phyloP scores from a whole-genome alignment of 1,284 basidiomycete genomes.

The Sanghuangporus weigelae region DNA sequence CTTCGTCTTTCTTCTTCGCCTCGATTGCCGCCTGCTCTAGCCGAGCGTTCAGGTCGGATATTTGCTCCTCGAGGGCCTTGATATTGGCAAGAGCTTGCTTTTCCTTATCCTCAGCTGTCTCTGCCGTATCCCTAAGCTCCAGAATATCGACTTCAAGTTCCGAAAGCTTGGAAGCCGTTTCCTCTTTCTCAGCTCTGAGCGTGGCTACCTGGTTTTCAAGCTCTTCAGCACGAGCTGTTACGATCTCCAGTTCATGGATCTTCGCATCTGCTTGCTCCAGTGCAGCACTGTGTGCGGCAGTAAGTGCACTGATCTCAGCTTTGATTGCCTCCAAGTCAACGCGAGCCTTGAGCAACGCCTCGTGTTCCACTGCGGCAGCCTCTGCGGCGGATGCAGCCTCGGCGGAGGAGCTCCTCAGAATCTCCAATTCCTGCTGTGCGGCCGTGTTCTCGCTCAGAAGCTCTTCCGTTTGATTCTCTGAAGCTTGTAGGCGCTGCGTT shows the following conservation, averaged over 20 bases:
- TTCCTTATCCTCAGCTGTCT: slow-evolving; percentile 56
- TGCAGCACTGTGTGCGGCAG: slow-evolving; percentile 43
- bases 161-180: slow-evolving; percentile 67
- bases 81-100: slow-evolving; percentile 42
- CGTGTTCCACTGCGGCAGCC: slow-evolving; percentile 54
- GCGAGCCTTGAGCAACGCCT: slow-evolving; percentile 59
- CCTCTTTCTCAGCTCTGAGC: slow-evolving; percentile 66
- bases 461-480: slow-evolving; percentile 46
- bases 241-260: slow-evolving; percentile 40
- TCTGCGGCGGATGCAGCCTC: slow-evolving; percentile 38
- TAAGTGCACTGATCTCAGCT: slow-evolving; percentile 48
- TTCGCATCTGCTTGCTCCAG: slow-evolving; percentile 42
- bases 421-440: slow-evolving; percentile 50
- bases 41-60: slow-evolving; percentile 42
- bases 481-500: slow-evolving; percentile 38
- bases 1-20: slow-evolving; percentile 44
- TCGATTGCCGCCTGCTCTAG: slow-evolving; percentile 48
- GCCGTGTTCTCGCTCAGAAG: slow-evolving; percentile 47
- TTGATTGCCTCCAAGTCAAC: slow-evolving; percentile 53
- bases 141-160: slow-evolving; percentile 76
- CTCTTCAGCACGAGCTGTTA: slow-evolving; percentile 38
- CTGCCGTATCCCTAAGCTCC: slow-evolving; percentile 69
- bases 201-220: slow-evolving; percentile 49
- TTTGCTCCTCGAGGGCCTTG: slow-evolving; percentile 46
- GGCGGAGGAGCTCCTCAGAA: slow-evolving; percentile 42